Base-by-base conservation (phyloP, 2,329 filamentous ascomycete genomes). In the Stromatinia cepivora region DNA sequence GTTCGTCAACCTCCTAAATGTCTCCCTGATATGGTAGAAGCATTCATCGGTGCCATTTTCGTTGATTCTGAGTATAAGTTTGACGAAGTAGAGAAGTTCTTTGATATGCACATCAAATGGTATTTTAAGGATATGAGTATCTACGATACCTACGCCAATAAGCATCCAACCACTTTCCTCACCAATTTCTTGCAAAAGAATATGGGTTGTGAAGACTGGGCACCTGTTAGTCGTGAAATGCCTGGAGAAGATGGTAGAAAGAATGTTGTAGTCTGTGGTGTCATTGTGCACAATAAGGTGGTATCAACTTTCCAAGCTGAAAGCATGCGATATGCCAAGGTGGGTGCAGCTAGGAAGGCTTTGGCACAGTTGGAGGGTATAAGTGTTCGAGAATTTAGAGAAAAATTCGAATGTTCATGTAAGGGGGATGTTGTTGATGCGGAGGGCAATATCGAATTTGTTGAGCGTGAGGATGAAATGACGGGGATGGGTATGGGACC, bases 21-120 rank as follows among this genome's bases (percentile, higher is more conserved):
- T 66, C 86, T 98, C 8, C 88, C 94, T 0, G 95, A 99, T 79
- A 87, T 97, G 50, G 84, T 98, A 4, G 95, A 99, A 82, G 88
- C 94, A 0, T 95, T 93, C 75, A 82, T 97, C 3, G 95, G 93
- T 1, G 94, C 94, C 28, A 84, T 97, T 31, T 98, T 98, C 78
- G 91, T 99, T 15, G 95, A 99, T 79, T 91, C 92, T 0, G 83
- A 85, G 58, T 98, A 94, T 80, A 82, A 95, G 76, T 97, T 90
- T 79, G 78, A 79, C 17, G 84, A 88, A 25, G 90, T 98, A 1
- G 87, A 91, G 72, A 77, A 78, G 0, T 98, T 99, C 81, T 97
- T 97, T 79, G 80, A 87, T n/a, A 78, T 76, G 20, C 88, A 94
- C 72, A 86, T 98, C 68, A 84, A 85, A 69, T 89, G 88, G 3